These are phyloP conservation scores for Silybum marianum DNA, from an alignment of 129 eudicot species.

Conservation along the genomic window DNA sequence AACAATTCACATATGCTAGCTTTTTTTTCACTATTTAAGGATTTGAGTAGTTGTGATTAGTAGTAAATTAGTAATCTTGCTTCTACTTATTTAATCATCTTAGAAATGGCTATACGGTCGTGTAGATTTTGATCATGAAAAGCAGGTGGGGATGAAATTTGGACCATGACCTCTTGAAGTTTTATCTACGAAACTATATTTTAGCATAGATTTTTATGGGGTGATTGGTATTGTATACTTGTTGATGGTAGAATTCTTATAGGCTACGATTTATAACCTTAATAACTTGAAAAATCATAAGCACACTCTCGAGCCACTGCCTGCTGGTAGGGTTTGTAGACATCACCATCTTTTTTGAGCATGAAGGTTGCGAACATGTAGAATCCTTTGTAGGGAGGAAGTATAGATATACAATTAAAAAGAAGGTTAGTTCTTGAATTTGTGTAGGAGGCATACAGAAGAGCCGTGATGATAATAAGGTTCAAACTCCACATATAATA, in stretches of 20 bases:
- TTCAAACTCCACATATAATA: neutral
- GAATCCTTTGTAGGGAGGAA: no score
- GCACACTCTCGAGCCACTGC: no score
- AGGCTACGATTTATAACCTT: neutral
- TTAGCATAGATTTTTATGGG: neutral
- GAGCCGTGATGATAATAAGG: neutral
- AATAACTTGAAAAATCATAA: neutral
- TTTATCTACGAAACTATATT: neutral
- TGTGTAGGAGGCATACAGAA: neutral
- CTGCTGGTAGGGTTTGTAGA: no score
- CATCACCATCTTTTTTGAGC: no score
- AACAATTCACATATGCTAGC: neutral
- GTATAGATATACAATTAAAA: neutral
- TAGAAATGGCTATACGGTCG: neutral
- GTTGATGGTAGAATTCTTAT: neutral
- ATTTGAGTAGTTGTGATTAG: neutral
- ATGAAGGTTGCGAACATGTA: no score
- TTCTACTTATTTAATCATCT: neutral
- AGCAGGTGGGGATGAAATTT: conserved; percentile 6
- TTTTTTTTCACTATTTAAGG: neutral
- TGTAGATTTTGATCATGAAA: neutral
- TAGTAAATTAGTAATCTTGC: conserved; percentile 1
- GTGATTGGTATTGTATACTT: conserved; percentile 7
- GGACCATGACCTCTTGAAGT: neutral
- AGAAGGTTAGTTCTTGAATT: neutral